These are phyloP conservation scores for Bertia moriformis DNA, from an alignment of 2,329 filamentous ascomycete species.

Conservation along the genomic window DNA sequence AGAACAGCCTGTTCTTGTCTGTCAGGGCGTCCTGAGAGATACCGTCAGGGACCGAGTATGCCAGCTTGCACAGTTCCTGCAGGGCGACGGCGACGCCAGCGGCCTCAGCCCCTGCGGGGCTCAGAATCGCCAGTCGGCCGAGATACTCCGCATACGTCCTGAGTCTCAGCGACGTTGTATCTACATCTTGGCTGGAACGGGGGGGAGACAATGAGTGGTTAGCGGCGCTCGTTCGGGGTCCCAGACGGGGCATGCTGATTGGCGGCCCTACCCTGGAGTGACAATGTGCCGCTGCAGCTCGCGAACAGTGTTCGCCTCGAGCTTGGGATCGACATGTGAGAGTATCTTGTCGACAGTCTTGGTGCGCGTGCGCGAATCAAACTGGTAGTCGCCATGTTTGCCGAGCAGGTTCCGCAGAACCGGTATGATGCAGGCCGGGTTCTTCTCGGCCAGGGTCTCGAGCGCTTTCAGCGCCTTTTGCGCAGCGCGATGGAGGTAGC, in stretches of 20 bases:
- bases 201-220: too few species aligned
- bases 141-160: not conserved
- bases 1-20: conserved; percentile 35
- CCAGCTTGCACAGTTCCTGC: conserved; percentile 36
- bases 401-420: conserved; percentile 57
- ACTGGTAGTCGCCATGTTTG: conserved; percentile 58
- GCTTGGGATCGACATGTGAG: conserved; percentile 37
- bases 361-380: conserved; percentile 73
- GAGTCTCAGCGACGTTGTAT: too few species aligned
- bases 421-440: conserved; percentile 41
- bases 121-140: conserved; percentile 9
- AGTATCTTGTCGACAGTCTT: conserved; percentile 71
- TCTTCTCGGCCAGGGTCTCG: conserved; percentile 44
- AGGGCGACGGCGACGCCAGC: conserved; percentile 9
- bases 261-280: too few species aligned
- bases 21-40: conserved; percentile 28
- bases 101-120: conserved; percentile 6
- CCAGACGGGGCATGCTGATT: too few species aligned
- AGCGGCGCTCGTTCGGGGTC: too few species aligned
- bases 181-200: too few species aligned
- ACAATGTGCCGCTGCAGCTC: too few species aligned
- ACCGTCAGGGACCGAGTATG: conserved; percentile 32
- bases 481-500: conserved; percentile 68
- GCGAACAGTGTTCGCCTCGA: conserved; percentile 35
- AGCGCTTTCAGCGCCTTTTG: conserved; percentile 61